Evolutionary conservation across 2,329 filamentous ascomycete genomes (phyloP).

Genomic region (Aspergillus uvarum): DNA sequence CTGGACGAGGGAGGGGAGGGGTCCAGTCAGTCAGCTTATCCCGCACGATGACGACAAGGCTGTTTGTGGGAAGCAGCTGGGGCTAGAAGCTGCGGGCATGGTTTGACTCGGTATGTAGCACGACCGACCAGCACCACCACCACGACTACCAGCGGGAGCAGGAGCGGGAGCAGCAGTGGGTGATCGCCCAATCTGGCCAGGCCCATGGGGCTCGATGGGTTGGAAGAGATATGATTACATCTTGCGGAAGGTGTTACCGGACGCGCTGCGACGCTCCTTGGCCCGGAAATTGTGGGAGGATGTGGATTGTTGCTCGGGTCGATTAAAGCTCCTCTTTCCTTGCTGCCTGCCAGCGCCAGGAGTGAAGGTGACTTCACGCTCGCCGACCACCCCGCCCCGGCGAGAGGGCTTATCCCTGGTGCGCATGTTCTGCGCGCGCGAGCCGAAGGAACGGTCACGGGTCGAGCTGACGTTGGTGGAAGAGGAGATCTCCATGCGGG

Average conservation of each 20-base stretch:
- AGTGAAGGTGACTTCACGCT: conserved; percentile 61
- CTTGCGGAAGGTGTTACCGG: conserved; percentile 49
- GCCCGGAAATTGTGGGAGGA: conserved; percentile 24
- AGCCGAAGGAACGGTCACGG: conserved; percentile 58
- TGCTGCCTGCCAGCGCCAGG: conserved; percentile 48
- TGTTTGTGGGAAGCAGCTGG: neutral
- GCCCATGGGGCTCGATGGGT: neutral
- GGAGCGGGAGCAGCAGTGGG: neutral
- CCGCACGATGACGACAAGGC: neutral
- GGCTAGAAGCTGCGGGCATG: neutral
- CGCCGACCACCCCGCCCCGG: conserved; percentile 43
- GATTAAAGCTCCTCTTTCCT: conserved; percentile 14
- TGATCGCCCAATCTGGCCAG: neutral
- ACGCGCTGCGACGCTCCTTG: conserved; percentile 51
- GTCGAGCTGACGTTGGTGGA: conserved; percentile 46
- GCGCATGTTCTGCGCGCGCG: conserved; percentile 51
- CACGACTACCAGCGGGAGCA: neutral
- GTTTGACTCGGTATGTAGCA: neutral
- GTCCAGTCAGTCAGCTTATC: neutral
- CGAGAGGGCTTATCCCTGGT: conserved; percentile 35
- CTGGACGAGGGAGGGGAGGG: neutral
- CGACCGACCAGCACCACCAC: neutral
- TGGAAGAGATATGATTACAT: conserved; percentile 35
- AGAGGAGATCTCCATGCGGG: conserved; percentile 59
- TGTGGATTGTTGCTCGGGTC: conserved; percentile 13